Percentiles rank a stretch among this genome's conserved stretches.
phyloP scores from a whole-genome alignment of 768 basidiomycete species.

The Trametes maxima region DNA sequence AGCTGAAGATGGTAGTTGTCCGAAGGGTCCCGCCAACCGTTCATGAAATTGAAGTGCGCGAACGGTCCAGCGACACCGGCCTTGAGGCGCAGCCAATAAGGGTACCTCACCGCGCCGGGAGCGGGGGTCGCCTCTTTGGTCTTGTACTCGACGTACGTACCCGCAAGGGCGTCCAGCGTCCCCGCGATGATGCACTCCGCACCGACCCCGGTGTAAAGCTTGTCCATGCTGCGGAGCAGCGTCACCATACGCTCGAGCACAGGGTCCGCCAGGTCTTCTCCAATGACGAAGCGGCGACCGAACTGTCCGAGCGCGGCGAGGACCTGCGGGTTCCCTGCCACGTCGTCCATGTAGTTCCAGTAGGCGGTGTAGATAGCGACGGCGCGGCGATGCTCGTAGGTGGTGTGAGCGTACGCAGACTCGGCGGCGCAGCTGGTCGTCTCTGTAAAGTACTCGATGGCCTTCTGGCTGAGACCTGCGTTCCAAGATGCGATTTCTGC shows the following conservation, averaged over 20 bases:
- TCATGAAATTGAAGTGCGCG: conserved; percentile 32
- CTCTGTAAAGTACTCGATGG: not conserved
- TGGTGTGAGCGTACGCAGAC: conserved; percentile 17
- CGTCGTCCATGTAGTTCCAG: conserved; percentile 42
- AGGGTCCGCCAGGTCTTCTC: conserved; percentile 32
- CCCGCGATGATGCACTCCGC: conserved; percentile 31
- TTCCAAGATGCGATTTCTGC: not conserved
- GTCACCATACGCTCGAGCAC: conserved; percentile 39
- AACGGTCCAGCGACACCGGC: conserved; percentile 41
- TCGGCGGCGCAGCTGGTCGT: not conserved
- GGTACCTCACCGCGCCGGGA: conserved; percentile 29
- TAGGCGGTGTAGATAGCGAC: conserved; percentile 45
- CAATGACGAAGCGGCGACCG: conserved; percentile 34
- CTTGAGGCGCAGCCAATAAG: conserved; percentile 28
- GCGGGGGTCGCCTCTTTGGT: conserved; percentile 30
- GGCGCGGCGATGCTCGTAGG: conserved; percentile 32
- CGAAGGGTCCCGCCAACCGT: conserved; percentile 32
- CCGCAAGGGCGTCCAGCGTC: conserved; percentile 39
- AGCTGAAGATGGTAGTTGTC: conserved; percentile 38
- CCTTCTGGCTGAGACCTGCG: not conserved
- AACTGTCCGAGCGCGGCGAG: conserved; percentile 35
- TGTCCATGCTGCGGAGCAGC: conserved; percentile 34
- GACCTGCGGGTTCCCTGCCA: conserved; percentile 22
- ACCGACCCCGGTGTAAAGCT: conserved; percentile 32
- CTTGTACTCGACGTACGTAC: conserved; percentile 37